These are phyloP conservation scores for Wickerhamiella lipophila DNA, from an alignment of 805 yeast genomes.

Conservation along the genomic window DNA sequence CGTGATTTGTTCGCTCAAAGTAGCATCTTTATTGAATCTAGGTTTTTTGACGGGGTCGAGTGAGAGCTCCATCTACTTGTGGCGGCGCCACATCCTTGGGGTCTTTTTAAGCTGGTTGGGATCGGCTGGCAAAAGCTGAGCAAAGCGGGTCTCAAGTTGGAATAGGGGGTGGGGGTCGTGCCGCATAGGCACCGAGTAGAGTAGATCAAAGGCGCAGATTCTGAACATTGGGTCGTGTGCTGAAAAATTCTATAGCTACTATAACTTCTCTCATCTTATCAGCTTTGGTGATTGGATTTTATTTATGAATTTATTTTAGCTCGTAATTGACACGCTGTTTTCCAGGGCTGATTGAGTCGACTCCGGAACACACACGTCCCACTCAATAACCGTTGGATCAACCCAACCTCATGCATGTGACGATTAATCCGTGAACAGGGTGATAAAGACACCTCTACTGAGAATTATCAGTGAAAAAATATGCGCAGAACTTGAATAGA, in stretches of 20 bases:
- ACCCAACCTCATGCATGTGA: slow-evolving; percentile 3
- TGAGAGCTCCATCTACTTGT: slow-evolving; percentile 18
- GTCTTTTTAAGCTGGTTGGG: not conserved
- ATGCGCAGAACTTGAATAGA: too few relatives aligned
- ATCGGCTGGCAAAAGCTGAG: not conserved
- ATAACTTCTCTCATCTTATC: too few relatives aligned
- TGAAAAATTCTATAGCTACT: too few relatives aligned
- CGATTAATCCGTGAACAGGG: not conserved
- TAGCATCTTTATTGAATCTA: not conserved
- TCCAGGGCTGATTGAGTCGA: not conserved
- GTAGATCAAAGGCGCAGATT: too few relatives aligned
- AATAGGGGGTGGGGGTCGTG: not conserved
- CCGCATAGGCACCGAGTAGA: too few relatives aligned
- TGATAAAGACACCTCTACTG: not conserved
- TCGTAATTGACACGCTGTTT: too few relatives aligned
- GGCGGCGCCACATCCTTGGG: not conserved
- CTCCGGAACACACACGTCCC: not conserved
- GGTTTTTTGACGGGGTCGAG: slow-evolving; percentile 17
- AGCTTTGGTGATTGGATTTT: too few relatives aligned
- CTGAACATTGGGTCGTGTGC: too few relatives aligned
- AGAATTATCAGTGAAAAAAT: not conserved
- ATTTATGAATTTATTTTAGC: too few relatives aligned
- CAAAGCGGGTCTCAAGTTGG: not conserved
- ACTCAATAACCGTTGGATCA: slow-evolving; percentile 3
- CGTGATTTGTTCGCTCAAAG: slow-evolving; percentile 36